Base-by-base conservation (phyloP, 2,329 filamentous ascomycete genomes). In the Colletotrichum brevisporum region DNA sequence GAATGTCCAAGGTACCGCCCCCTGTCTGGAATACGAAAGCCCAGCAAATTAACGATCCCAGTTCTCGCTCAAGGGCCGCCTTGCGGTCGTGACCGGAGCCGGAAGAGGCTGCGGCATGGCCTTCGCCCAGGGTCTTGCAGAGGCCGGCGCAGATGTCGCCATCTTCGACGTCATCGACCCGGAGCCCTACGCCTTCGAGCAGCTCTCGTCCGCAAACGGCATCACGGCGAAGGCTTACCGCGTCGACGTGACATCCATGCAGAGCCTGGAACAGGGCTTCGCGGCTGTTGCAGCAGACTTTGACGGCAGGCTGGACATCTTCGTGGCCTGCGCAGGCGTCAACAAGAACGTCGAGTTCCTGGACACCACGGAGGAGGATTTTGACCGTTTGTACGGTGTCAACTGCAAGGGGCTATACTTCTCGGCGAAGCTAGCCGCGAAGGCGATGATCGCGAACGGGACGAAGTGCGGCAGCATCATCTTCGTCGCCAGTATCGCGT, bases 401-500 rank as follows among this genome's bases (percentile, higher is more conserved):
- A 68, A 68, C 48, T 56, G 53, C 27, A 68, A 58, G 53, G 65
- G 65, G 1, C 60, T 68, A 1, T 68, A 83, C 70, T 85, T 82
- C 69, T 82, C 78, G 4, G 84, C 85, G 0, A 83, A 87, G 71
- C 72, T 84, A 9, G 85, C 83, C 2, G 85, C 84, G 0, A 80
- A 82, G 65, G 81, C 83, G 31, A 88, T 88, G 82, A 84, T 87
- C 39, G 77, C 79, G 1, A 87, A 84, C 71, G 81, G 81, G 2
- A 86, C 85, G 0, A 82, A 81, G 62, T 80, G 81, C 60, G 85
- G 86, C 0, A 86, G 85, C 65, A 87, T 88, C 60, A 79, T 88
- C 12, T 75, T 88, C 4, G 83, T 88, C 0, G 85, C 85, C 0
- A 86, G 84, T 61, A 88, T 88, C 73, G 85, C 85, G 0, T 83